Evolutionary conservation across 1,139 yeast genomes (phyloP), one percentile per base, ranked within the genome.

Genomic region (Yamadazyma siamensis): DNA sequence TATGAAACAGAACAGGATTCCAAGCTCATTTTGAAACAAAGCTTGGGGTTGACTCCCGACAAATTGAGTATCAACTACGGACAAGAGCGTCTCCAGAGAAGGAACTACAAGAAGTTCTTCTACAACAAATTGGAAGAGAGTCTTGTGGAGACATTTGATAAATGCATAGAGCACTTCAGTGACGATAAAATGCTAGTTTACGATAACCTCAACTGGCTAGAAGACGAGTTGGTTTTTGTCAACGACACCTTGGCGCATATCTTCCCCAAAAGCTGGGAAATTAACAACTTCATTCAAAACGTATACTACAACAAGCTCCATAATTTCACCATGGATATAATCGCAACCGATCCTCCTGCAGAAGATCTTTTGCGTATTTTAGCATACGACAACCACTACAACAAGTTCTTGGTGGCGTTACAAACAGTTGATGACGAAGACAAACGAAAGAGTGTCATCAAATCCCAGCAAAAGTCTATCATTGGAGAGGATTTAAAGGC

Each of bases 121-220:
- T 71, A 76, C 38, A 71, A 70, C 21, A 74, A 76, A 34, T 61
- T 88, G 26, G 75, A 77, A 46, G 71, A 69, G 29, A 70, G 83
- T 12, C 71, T 89, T 12, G 64, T 60, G 21, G 85, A 78, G 13
- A 79, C 82, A 12, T 88, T 86, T 56, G 63, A 68, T 26, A 78
- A 78, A 38, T 85, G 91, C 48, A 60, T 68, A 26, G 64, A 75
- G 29, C 78, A 81, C 32, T 82, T 71, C 46, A 52, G 61, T 3
- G 62, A 71, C 9, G 77, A 73, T 34, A 66, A 65, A 26, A 75
- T 77, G 54, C 71, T 67, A 13, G 77, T 89, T 2, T 68, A 83
- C 39, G 82, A 81, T 24, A 79, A 83, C 40, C 61, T 89, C 31
- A 81, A 79, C 35, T 89, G 96, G 94, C 72, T 89, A 13, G 88